Conservation (phyloP, 2,329 filamentous ascomycete species). For the Xylariaceae sp. region DNA sequence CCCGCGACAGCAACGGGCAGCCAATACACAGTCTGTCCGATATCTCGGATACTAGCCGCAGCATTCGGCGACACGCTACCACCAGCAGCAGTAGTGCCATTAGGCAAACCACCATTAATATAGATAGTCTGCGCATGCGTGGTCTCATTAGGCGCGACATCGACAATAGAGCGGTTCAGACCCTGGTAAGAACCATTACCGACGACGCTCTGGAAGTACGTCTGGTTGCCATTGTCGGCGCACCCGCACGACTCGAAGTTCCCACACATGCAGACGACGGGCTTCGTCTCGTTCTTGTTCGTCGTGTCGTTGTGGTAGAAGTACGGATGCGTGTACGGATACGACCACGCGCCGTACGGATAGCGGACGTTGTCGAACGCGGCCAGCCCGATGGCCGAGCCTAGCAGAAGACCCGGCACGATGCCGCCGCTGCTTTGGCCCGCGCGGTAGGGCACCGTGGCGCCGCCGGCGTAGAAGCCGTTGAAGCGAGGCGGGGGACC, state of each 20-base stretch:
- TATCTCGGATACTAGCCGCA: constrained; percentile 31
- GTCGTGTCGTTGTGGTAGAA: constrained; percentile 47
- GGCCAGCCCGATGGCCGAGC: constrained; percentile 48
- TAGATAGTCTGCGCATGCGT: constrained; percentile 53
- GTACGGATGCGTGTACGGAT: constrained; percentile 48
- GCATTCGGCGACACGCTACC: constrained; percentile 38
- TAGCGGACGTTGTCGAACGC: constrained; percentile 58
- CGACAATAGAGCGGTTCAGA: constrained; percentile 58
- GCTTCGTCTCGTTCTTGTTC: constrained; percentile 52
- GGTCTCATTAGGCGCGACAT: constrained; percentile 59
- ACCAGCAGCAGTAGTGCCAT: constrained; percentile 54
- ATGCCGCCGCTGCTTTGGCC: constrained; percentile 46
- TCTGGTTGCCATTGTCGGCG: constrained; percentile 59
- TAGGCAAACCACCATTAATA: constrained; percentile 70
- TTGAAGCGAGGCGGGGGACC: constrained; percentile 55
- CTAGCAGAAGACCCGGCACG: constrained; percentile 45
- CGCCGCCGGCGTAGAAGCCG: constrained; percentile 65
- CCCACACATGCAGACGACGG: constrained; percentile 58
- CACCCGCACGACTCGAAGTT: constrained; percentile 49
- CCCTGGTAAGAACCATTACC: constrained; percentile 57
- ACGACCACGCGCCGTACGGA: constrained; percentile 46
- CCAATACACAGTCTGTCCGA: constrained; percentile 41
- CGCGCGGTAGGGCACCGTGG: constrained; percentile 53
- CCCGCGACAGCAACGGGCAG: constrained; percentile 47
- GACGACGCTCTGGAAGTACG: constrained; percentile 57